Evolutionary conservation across 192 early-diverging fungal genomes (phyloP), one percentile per base, ranked within the genome.

Genomic region (Podila epigama): DNA sequence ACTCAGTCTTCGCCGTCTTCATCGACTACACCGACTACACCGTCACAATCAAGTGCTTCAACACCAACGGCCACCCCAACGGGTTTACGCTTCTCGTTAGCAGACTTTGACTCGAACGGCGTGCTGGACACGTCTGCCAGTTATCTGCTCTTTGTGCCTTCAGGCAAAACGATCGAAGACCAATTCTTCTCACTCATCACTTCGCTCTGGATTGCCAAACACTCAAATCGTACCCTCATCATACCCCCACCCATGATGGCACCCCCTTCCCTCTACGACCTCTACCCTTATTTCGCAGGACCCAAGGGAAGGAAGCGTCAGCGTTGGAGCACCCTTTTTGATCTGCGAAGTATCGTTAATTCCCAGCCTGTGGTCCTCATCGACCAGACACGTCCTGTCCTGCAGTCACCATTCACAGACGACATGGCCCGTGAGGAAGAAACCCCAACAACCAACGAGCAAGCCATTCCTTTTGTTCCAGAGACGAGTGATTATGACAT

Each of bases 141-240:
- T 51, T 77, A 64, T 31, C 40, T 77, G 31, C 11, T 77, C 10
- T 77, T 68, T 60, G 39, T 77, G 4, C 73, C 73, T 29, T 77
- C 66, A 4, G 73, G 73, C 11, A 56, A 77, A 25, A 77, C 73
- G 15, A 77, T 77, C 48, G 73, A 77, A 27, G 61, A 55, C 27
- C 73, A 77, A 31, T 68, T 61, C 51, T 77, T 68, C 25, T 64
- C 66, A 0, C 42, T 77, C 13, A 15, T 68, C n/a, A 77, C 73
- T 7, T 55, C 73, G 8, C 48, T 77, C 44, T 77, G 73, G 73
- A 77, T 77, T 31, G 73, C 73, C 33, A 77, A 54, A 28, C 73
- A 77, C 33, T 77, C 73, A 2, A 68, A 68, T 33, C 66, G 73
- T 4, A 77, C 73, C 2, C 36, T 77, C 25, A 68, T 77, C 13